Evolutionary conservation across 1,284 basidiomycete species (phyloP).

Genomic region (Fomitiporia mediterranea): DNA sequence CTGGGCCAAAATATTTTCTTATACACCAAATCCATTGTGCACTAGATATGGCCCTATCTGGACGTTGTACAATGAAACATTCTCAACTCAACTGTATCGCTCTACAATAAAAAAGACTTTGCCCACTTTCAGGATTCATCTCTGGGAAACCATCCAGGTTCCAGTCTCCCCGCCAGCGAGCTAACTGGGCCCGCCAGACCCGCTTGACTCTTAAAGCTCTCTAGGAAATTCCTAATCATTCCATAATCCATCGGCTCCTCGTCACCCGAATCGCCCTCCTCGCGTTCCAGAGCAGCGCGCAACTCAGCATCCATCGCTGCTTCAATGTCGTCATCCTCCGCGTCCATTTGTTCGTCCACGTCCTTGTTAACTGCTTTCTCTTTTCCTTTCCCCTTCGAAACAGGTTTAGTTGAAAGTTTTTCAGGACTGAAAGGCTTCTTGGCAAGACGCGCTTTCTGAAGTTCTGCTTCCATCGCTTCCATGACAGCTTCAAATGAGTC

Average conservation of each 20-base stretch:
- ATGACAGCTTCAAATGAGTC: conserved; percentile 92
- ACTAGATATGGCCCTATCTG: too few relatives aligned
- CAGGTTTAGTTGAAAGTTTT: conserved; percentile 11
- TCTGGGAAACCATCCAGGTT: conserved; percentile 70
- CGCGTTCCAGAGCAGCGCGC: conserved; percentile 54
- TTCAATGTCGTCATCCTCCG: conserved; percentile 61
- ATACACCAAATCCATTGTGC: too few relatives aligned
- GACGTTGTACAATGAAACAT: too few relatives aligned
- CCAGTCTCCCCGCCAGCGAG: conserved; percentile 78
- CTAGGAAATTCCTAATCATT: conserved; percentile 91
- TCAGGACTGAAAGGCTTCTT: conserved; percentile 22
- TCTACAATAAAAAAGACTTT: too few relatives aligned
- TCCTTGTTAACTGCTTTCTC: conserved; percentile 36
- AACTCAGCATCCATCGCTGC: conserved; percentile 85
- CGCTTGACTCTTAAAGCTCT: conserved; percentile 88
- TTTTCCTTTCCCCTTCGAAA: conserved; percentile 29
- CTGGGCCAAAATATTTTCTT: too few relatives aligned
- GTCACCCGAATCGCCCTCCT: conserved; percentile 45
- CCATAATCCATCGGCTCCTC: conserved; percentile 70
- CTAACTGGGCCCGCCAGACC: conserved; percentile 87
- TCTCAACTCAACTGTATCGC: too few relatives aligned
- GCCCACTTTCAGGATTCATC: conserved; percentile 33
- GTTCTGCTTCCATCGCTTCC: conserved; percentile 88
- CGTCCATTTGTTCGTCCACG: conserved; percentile 29
- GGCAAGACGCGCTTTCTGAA: conserved; percentile 42